Conservation (phyloP, 2,329 filamentous ascomycete genomes). For the Fusarium paranaense region DNA sequence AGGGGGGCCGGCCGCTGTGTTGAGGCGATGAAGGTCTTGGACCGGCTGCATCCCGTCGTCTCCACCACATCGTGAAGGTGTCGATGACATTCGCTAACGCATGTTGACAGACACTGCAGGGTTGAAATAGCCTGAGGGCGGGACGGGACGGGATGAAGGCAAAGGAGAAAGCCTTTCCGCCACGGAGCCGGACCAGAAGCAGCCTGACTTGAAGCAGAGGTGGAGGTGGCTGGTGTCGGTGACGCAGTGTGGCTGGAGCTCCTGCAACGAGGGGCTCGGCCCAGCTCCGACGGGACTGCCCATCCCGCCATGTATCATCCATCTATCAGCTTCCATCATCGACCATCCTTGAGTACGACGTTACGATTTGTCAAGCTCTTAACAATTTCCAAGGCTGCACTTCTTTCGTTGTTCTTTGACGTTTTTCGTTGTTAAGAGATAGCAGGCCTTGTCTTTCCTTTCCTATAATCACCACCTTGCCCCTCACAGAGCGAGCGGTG, state of each 20-base stretch:
- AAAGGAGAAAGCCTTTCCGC: not conserved
- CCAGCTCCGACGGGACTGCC: conserved; percentile 3
- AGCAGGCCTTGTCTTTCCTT: conserved; percentile 20
- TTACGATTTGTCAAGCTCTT: conserved; percentile 18
- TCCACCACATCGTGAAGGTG: not conserved
- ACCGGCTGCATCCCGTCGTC: not conserved
- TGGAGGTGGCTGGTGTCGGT: conserved; percentile 42
- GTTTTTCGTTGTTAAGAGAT: conserved; percentile 17
- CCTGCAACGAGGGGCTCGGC: conserved; percentile 12
- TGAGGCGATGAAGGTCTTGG: not conserved
- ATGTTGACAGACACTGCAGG: not conserved
- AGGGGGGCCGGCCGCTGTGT: not conserved
- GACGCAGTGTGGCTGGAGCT: conserved; percentile 45
- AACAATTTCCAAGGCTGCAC: conserved; percentile 18
- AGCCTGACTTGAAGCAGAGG: not conserved
- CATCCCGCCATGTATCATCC: not conserved
- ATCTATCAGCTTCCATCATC: conserved; percentile 48
- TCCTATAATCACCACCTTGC: conserved; percentile 7
- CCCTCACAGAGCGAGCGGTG: conserved; percentile 13
- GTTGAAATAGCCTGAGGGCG: not conserved
- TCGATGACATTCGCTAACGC: not conserved
- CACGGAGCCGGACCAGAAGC: not conserved
- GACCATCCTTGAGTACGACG: conserved; percentile 20
- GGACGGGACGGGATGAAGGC: not conserved
- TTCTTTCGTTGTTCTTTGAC: conserved; percentile 11